Percentiles rank a stretch among this genome's conserved stretches.
phyloP scores from a whole-genome alignment of 2,329 filamentous ascomycete species.

The Graphilbum ipis-grandicollis region DNA sequence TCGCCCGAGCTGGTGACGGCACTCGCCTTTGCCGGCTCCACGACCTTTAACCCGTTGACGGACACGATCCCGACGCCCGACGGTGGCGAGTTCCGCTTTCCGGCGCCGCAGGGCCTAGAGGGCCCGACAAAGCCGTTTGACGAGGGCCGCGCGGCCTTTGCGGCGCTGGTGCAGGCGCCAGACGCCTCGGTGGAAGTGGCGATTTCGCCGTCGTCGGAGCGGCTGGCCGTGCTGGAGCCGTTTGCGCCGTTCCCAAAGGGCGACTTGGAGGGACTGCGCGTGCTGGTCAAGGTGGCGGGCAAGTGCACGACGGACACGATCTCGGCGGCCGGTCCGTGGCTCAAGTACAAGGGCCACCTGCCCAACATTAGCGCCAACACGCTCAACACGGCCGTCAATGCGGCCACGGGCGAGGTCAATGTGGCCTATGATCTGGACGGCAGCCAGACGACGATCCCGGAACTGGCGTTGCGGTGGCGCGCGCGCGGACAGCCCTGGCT shows the following conservation, averaged over 20 bases:
- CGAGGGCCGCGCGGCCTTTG: conserved; percentile 56
- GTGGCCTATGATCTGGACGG: conserved; percentile 77
- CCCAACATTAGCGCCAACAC: conserved; percentile 98
- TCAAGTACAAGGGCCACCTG: conserved; percentile 98
- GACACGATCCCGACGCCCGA: conserved; percentile 67
- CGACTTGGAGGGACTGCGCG: conserved; percentile 62
- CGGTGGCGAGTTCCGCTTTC: conserved; percentile 72
- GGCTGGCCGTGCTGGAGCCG: conserved; percentile 79
- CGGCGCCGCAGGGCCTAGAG: conserved; percentile 55
- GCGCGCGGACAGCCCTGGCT: conserved; percentile 63
- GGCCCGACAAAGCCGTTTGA: conserved; percentile 52
- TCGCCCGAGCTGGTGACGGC: conserved; percentile 94
- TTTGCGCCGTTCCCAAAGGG: conserved; percentile 66
- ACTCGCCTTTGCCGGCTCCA: conserved; percentile 81
- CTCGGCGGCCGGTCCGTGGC: conserved; percentile 88
- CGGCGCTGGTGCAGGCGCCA: conserved; percentile 53
- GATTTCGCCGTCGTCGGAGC: conserved; percentile 74
- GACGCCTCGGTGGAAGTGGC: conserved; percentile 55
- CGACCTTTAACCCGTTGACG: conserved; percentile 90
- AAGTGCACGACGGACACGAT: conserved; percentile 99
- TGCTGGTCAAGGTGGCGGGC: conserved; percentile 90
- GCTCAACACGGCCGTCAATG: conserved; percentile 85
- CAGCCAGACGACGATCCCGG: conserved; percentile 60
- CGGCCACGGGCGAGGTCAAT: conserved; percentile 83
- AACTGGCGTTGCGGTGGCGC: conserved; percentile 75